Conservation (phyloP, 1,284 basidiomycete genomes). For the Sporisorium scitamineum region DNA sequence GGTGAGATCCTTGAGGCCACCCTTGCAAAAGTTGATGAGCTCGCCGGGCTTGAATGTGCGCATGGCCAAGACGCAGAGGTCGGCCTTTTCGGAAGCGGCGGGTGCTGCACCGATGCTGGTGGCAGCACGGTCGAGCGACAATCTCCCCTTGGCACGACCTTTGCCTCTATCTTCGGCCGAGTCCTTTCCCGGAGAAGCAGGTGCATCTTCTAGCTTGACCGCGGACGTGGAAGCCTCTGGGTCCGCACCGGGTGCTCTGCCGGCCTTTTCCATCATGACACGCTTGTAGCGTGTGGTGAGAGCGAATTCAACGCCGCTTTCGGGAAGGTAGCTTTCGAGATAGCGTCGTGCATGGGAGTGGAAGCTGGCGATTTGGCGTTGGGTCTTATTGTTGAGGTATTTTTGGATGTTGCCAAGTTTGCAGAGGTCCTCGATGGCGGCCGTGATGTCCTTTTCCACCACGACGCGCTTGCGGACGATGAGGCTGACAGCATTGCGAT, state of each 20-base stretch:
- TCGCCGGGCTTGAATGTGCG: constrained; percentile 78
- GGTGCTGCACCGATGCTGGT: constrained; percentile 47
- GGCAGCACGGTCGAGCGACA: constrained; percentile 48
- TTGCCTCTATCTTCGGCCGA: constrained; percentile 28
- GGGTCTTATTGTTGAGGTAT: constrained; percentile 57
- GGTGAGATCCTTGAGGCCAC: constrained; percentile 68
- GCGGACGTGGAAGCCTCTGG: constrained; percentile 23
- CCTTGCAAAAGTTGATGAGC: constrained; percentile 81
- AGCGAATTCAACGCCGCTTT: constrained; percentile 66
- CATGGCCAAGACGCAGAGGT: constrained; percentile 88
- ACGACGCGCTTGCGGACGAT: constrained; percentile 62
- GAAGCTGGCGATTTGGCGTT: constrained; percentile 53
- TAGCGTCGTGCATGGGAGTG: constrained; percentile 64
- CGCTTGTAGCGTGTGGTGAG: constrained; percentile 64
- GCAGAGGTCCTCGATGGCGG: constrained; percentile 59
- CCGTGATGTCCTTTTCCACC: constrained; percentile 55
- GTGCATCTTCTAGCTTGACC: constrained; percentile 28
- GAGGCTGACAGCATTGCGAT: constrained; percentile 55
- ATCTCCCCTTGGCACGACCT: constrained; percentile 32
- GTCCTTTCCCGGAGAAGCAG: constrained; percentile 14
- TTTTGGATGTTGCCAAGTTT: constrained; percentile 61
- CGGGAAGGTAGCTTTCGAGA: constrained; percentile 66
- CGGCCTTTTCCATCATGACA: constrained; percentile 51
- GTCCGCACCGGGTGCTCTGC: constrained; percentile 18
- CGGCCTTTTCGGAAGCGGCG: constrained; percentile 77